A percentile compares a stretch with the other conserved stretches of the same genome.
phyloP scores from a whole-genome alignment of 2,329 filamentous ascomycete species.

The Esteya vermicola region DNA sequence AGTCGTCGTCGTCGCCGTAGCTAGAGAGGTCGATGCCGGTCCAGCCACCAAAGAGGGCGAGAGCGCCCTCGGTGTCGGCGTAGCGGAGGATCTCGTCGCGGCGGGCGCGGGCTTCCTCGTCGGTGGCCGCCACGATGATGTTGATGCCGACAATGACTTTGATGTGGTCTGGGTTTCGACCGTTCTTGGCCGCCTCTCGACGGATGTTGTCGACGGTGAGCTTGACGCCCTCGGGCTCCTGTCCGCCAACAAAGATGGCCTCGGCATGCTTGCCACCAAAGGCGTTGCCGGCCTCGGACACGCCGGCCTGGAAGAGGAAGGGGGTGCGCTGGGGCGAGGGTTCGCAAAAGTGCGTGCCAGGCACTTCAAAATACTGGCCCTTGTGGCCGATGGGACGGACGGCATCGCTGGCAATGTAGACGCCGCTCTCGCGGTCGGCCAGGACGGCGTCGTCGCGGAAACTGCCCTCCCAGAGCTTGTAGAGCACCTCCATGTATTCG shows the following conservation, averaged over 20 bases:
- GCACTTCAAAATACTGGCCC: conserved; percentile 2
- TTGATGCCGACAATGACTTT: conserved; percentile 10
- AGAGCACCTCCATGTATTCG: conserved; percentile 11
- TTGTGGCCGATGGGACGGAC: conserved; percentile 5
- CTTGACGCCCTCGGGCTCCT: conserved; percentile 4
- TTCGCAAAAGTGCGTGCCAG: conserved; percentile 1
- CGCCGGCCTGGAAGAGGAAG: conserved; percentile 12
- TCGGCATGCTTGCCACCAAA: conserved; percentile 13
- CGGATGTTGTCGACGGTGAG: conserved; percentile 6
- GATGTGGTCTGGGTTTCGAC: conserved; percentile 9
- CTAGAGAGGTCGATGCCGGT: conserved; percentile 13
- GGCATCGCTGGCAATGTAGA: not conserved
- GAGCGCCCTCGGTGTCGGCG: conserved; percentile 11
- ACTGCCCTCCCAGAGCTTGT: conserved; percentile 10
- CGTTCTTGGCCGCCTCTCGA: conserved; percentile 3
- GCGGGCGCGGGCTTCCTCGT: conserved; percentile 11
- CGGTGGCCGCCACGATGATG: conserved; percentile 9
- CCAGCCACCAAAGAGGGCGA: conserved; percentile 14
- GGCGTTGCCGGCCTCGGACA: conserved; percentile 10
- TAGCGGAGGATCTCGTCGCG: conserved; percentile 5
- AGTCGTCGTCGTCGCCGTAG: conserved; percentile 13
- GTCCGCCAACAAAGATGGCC: conserved; percentile 11
- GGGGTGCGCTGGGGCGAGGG: conserved; percentile 9
- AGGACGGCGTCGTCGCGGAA: conserved; percentile 5
- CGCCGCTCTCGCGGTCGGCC: not conserved